Evolutionary conservation across 2,329 filamentous ascomycete genomes (phyloP), one percentile per base, ranked within the genome.

Genomic region (Aspergillus eucalypticola): DNA sequence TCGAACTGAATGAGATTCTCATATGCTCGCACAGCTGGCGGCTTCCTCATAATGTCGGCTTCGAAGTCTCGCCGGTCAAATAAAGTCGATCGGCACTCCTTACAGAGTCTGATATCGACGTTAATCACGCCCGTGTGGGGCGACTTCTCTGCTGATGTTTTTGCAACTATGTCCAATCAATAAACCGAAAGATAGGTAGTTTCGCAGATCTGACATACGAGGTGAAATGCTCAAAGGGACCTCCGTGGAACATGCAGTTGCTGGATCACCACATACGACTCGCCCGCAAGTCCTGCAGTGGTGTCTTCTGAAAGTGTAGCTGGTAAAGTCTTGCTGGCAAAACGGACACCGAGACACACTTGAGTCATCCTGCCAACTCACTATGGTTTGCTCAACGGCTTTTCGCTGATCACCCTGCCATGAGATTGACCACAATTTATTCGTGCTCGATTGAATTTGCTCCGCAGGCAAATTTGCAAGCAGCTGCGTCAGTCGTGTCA

Each of bases 261-360:
- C 84, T 0, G 86, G 86, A 75, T 99, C 95, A 11, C 92, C 92
- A 72, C 95, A 99, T 0, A 99, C 92, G 0, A 99, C 92, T 46
- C 90, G 86, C 3, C 95, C 95, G 70, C 95, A 99, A 76, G 96
- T 89, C 57, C 95, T 86, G 76, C 95, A 99, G 76, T 99, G 95
- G 75, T 98, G 95, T 66, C 95, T 83, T 69, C 95, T 86, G 71
- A 98, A 96, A 1, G 92, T 90, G 84, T 96, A 98, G 13, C 88
- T 90, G 0, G 92, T 90, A 75, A 99, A 99, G 59, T 96, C 92
- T 70, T 99, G 95, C 71, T 96, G 91, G 70, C 95, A 99, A 71
- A 96, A 96, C 0, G 95, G 95, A 72, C 95, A 99, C 64, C 88
- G 88, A 2, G 82, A 64, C 5, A 99, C 92, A 32, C 82, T 86